These are phyloP conservation scores for Diplocarpon mali DNA, from an alignment of 2,329 filamentous ascomycete species.

Conservation along the genomic window DNA sequence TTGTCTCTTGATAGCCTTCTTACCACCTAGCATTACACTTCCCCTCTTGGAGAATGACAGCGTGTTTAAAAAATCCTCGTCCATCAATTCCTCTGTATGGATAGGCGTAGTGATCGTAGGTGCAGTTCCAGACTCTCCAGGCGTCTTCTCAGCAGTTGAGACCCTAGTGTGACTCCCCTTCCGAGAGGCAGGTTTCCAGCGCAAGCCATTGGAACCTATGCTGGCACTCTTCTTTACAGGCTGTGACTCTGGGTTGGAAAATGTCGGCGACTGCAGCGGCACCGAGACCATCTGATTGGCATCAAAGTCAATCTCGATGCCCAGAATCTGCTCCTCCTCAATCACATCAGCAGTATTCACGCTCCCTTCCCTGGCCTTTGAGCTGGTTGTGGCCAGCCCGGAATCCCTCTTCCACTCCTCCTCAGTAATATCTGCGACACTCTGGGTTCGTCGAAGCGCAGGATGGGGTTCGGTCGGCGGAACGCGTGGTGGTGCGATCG, in stretches of 20 bases:
- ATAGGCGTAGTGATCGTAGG: constrained; percentile 43
- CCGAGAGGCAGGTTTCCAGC: constrained; percentile 13
- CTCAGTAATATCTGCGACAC: constrained; percentile 19
- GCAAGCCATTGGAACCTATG: constrained; percentile 5
- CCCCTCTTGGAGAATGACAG: constrained; percentile 53
- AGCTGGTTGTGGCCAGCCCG: constrained; percentile 37
- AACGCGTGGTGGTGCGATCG: constrained; percentile 21
- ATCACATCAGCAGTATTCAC: constrained; percentile 18
- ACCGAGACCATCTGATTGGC: neutral
- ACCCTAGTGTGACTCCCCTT: constrained; percentile 3
- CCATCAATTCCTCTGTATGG: constrained; percentile 44
- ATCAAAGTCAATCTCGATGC: constrained; percentile 21
- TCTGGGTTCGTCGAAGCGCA: constrained; percentile 17
- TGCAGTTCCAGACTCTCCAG: neutral
- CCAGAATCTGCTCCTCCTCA: constrained; percentile 17
- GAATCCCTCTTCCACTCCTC: constrained; percentile 44
- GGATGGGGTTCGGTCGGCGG: constrained; percentile 24
- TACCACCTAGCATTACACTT: constrained; percentile 49
- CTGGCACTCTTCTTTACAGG: constrained; percentile 12
- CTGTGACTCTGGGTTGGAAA: neutral
- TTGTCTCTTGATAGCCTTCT: constrained; percentile 26
- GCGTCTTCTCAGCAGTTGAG: constrained; percentile 16
- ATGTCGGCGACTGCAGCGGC: constrained; percentile 1
- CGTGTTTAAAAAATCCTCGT: constrained; percentile 44
- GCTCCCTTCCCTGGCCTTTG: constrained; percentile 33